Conservation (phyloP, 352 stramenopile genomes). For the Pythium rhizo-oryzae region DNA sequence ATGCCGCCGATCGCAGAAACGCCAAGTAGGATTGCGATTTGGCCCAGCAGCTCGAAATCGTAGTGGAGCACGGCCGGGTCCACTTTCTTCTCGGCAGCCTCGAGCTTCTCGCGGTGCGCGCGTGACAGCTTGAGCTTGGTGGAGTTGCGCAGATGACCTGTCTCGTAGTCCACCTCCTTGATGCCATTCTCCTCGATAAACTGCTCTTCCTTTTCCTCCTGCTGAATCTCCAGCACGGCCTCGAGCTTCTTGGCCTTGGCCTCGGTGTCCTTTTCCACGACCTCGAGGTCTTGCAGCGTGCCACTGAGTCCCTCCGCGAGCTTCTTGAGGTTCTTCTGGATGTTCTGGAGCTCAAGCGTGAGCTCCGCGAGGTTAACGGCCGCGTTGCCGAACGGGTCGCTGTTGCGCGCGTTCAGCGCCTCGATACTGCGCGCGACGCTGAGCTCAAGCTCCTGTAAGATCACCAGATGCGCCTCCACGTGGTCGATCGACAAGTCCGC, state of each 20-base stretch:
- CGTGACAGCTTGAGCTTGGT: slow-evolving; percentile 64
- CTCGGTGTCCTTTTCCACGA: slow-evolving; percentile 82
- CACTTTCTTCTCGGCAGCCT: slow-evolving; percentile 78
- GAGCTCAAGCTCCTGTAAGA: slow-evolving; percentile 71
- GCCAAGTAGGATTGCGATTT: slow-evolving; percentile 81
- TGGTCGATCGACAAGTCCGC: slow-evolving; percentile 74
- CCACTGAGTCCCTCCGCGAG: slow-evolving; percentile 72
- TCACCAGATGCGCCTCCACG: slow-evolving; percentile 74
- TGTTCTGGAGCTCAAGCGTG: slow-evolving; percentile 50
- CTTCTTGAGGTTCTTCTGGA: slow-evolving; percentile 67
- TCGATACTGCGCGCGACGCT: slow-evolving; percentile 72
- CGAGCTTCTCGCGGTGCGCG: slow-evolving; percentile 72
- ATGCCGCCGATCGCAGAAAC: slow-evolving; percentile 90
- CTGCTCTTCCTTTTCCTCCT: slow-evolving; percentile 77
- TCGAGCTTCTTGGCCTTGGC: slow-evolving; percentile 80
- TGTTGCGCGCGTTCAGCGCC: slow-evolving; percentile 37
- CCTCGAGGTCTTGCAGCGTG: slow-evolving; percentile 76
- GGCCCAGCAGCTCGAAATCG: slow-evolving; percentile 83
- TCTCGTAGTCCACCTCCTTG: slow-evolving; percentile 85
- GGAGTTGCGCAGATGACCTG: slow-evolving; percentile 74
- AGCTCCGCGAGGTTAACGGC: slow-evolving; percentile 20
- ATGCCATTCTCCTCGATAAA: slow-evolving; percentile 82
- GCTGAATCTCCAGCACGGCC: slow-evolving; percentile 74
- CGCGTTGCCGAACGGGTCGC: slow-evolving; percentile 25
- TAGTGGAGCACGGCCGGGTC: slow-evolving; percentile 87